Evolutionary conservation across 176 grass and related monocot genomes (phyloP).

Genomic region (Eremochloa ophiuroides): DNA sequence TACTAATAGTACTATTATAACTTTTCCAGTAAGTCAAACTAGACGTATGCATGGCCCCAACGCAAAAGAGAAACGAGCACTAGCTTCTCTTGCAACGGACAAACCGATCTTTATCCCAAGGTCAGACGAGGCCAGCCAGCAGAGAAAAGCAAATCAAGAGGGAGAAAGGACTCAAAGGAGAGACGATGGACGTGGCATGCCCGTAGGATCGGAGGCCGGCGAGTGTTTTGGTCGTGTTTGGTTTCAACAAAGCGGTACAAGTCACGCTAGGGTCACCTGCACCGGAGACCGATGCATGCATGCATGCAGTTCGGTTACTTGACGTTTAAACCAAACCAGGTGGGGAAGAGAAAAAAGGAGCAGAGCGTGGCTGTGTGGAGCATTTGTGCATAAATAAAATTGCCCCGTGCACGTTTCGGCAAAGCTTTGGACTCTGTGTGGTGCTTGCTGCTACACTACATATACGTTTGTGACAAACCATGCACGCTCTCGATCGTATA

Average conservation of each 20-base stretch:
- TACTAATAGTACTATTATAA: too few species aligned
- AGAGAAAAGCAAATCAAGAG: background rate
- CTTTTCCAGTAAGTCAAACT: background rate
- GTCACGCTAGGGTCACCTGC: background rate
- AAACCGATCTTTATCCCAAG: conserved; percentile 9
- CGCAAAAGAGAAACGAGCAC: background rate
- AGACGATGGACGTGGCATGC: too few species aligned
- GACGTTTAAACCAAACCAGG: background rate
- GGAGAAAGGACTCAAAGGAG: too few species aligned
- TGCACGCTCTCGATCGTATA: background rate
- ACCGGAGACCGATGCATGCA: background rate
- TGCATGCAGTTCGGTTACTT: conserved; percentile 10
- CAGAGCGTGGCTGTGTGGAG: background rate
- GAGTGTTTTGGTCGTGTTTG: background rate
- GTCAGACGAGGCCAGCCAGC: background rate
- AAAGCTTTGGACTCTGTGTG: background rate
- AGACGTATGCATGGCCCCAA: background rate
- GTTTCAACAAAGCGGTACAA: conserved; percentile 15
- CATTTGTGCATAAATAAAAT: too few species aligned
- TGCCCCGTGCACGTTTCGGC: background rate
- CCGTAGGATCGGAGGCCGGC: background rate
- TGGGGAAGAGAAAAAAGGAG: background rate
- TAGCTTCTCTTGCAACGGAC: conserved; percentile 20
- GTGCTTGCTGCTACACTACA: background rate
- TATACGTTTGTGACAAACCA: background rate